Evolutionary conservation across 1,284 basidiomycete species (phyloP), one percentile per base, ranked within the genome.

Genomic region (Grifola frondosa): DNA sequence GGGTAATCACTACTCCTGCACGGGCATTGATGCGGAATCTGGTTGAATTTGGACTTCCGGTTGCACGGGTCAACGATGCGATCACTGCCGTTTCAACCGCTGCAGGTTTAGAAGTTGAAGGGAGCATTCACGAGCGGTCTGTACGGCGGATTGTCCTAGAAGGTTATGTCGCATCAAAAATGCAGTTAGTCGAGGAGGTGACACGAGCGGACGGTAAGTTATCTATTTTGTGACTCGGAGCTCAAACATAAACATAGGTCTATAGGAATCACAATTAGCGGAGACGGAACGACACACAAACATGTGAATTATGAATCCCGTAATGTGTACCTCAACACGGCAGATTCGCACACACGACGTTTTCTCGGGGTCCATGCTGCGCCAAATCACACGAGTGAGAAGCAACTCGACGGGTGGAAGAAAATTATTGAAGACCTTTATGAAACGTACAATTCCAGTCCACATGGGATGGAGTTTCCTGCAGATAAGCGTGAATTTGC

Each of bases 361-460:
- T 52, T 56, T 17, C 40, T 60, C 31, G 53, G 56, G 0, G 44
- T 60, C 13, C 40, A 48, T n/a, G 42, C 45, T 12, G 51, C 57
- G 5, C 29, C 46, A 5, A 50, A 59, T 41, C 57, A 60, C 37
- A 54, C 58, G 4, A 60, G 58, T 30, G 50, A 60, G 37, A 49
- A 48, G 15, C 58, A 61, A 28, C 29, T 58, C 1, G 37, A 49
- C 12, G 58, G 58, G 5, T 62, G 59, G 59, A 49, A 49, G 7
- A 38, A 54, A 12, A 10, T 38, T 7, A 33, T 41, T 16, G 4
- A 35, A 16, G 24, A 26, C 5, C 24, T 54, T 20, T 33, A 44
- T 10, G 50, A 53, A 4, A 41, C 52, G 5, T 55, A 38, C 23
- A 57, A 52, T 37, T 37, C 40, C 9, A 31, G 34, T 8, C 32